Evolutionary conservation across 306 rosid genomes (phyloP).

Genomic region (Oxytropis ochrocephala): DNA sequence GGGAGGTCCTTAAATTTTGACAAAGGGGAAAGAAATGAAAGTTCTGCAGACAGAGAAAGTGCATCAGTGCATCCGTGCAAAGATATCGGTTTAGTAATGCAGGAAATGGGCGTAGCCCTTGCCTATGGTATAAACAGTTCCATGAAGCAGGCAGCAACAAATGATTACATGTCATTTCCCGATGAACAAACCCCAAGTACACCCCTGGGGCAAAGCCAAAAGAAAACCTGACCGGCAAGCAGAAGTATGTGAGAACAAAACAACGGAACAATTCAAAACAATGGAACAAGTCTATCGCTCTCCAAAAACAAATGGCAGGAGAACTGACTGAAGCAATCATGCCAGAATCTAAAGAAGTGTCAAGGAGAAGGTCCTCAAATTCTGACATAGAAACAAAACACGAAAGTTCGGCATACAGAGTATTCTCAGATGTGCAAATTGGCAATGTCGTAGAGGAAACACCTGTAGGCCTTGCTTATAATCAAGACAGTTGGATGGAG

Average conservation of each 20-base stretch:
- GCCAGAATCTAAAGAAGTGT: conserved; percentile 19
- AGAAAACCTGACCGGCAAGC: conserved; percentile 22
- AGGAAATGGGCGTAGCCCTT: conserved; percentile 15
- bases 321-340: conserved; percentile 13
- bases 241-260: conserved; percentile 48
- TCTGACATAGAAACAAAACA: conserved; percentile 27
- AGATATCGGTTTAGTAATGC: conserved; percentile 14
- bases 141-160: conserved; percentile 3
- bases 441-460: conserved; percentile 9
- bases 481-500: conserved; percentile 5
- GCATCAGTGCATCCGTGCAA: conserved; percentile 3
- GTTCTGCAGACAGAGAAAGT: conserved; percentile 7
- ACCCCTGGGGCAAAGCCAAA: not conserved
- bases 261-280: no score
- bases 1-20: conserved; percentile 19
- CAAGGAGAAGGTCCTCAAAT: conserved; percentile 38
- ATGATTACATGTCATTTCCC: conserved; percentile 15
- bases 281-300: conserved; percentile 21
- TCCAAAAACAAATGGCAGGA: conserved; percentile 19
- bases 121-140: not conserved
- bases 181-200: conserved; percentile 13
- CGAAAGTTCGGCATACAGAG: conserved; percentile 21
- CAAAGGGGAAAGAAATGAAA: conserved; percentile 19
- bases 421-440: conserved; percentile 14
- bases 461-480: conserved; percentile 14